Conservation (phyloP, 139 green algal genomes). For the Chlamydomonas urium region DNA sequence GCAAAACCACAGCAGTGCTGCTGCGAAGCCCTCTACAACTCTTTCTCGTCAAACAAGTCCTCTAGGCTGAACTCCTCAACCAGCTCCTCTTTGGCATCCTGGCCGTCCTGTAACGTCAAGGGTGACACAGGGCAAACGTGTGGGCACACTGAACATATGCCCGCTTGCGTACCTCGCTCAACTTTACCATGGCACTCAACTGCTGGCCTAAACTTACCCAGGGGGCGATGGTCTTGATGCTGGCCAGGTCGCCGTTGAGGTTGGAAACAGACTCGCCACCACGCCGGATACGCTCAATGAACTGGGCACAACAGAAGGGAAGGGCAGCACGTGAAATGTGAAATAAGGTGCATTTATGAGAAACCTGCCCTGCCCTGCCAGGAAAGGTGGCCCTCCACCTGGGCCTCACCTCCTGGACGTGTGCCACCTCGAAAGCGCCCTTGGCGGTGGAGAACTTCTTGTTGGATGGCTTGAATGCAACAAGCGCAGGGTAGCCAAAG, state of each 20-base stretch:
- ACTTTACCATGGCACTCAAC: no score
- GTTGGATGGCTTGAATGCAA: slow-evolving; percentile 66
- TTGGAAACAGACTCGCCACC: slow-evolving; percentile 16
- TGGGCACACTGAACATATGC: no score
- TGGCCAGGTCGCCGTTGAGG: slow-evolving; percentile 12
- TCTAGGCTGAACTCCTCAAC: slow-evolving; percentile 86
- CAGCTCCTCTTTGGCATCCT: slow-evolving; percentile 58
- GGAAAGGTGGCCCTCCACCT: no score
- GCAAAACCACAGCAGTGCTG: no score
- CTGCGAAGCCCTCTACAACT: no score
- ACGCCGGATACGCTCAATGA: slow-evolving; percentile 46
- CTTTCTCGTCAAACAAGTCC: slow-evolving; percentile 62
- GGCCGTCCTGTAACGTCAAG: slow-evolving; percentile 85
- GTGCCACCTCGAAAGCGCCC: slow-evolving; percentile 43
- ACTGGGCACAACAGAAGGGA: no score
- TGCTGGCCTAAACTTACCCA: no score
- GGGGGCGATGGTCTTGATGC: not conserved
- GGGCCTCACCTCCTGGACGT: slow-evolving; percentile 24
- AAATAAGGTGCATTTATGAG: no score
- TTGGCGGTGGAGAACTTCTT: slow-evolving; percentile 33
- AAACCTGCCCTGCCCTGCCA: no score
- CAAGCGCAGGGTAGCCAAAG: slow-evolving; percentile 73
- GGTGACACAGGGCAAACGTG: no score
- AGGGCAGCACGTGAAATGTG: no score
- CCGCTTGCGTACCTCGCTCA: no score